These are phyloP conservation scores for Podila epicladia DNA, from an alignment of 192 early-diverging fungal species.

Conservation along the genomic window DNA sequence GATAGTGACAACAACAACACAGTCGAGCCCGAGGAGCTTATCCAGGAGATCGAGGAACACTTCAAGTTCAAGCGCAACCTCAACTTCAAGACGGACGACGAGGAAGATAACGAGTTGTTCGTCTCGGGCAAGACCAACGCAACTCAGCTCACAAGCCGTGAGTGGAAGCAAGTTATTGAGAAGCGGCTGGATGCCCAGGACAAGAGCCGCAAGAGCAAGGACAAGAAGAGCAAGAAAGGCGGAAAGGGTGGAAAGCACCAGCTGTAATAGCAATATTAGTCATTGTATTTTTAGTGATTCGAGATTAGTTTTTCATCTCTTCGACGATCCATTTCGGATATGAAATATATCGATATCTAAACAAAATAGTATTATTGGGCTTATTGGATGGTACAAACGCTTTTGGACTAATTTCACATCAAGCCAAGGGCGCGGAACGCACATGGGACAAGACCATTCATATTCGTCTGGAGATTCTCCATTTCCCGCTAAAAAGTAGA, in stretches of 20 bases:
- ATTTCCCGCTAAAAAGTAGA: too few relatives aligned
- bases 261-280: too few relatives aligned
- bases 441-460: too few relatives aligned
- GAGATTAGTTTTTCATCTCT: too few relatives aligned
- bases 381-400: too few relatives aligned
- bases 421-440: too few relatives aligned
- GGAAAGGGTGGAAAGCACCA: not conserved
- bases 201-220: constrained; percentile 3
- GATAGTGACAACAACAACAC: not conserved
- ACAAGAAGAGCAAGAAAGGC: not conserved
- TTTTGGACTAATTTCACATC: too few relatives aligned
- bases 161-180: constrained; percentile 39
- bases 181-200: constrained; percentile 21
- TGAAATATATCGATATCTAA: too few relatives aligned
- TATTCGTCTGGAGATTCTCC: too few relatives aligned
- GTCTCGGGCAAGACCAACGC: not conserved
- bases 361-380: too few relatives aligned
- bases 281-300: too few relatives aligned
- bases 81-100: constrained; percentile 33
- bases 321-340: too few relatives aligned
- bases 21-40: not conserved
- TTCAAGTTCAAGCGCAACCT: constrained; percentile 47
- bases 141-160: not conserved
- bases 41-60: constrained; percentile 10
- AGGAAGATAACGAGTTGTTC: not conserved